phyloP scores from a whole-genome alignment of 768 basidiomycete genomes.

The Pholiota molesta region DNA sequence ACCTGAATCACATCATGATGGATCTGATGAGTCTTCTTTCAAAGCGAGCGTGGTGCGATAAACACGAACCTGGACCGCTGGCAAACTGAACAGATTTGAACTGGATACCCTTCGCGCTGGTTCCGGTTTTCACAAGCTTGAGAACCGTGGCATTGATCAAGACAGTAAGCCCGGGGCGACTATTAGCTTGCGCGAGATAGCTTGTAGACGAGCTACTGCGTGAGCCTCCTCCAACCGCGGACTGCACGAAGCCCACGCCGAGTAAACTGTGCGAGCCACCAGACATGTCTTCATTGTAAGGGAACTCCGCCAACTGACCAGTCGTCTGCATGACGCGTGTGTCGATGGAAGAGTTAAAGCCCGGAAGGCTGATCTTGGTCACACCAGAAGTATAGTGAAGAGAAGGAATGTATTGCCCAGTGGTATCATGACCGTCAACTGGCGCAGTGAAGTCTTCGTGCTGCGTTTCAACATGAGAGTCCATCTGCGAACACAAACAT shows the following conservation, averaged over 20 bases:
- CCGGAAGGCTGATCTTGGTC: slow-evolving; percentile 34
- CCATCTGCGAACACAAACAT: slow-evolving; percentile 17
- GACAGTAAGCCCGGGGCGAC: slow-evolving; percentile 38
- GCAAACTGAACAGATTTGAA: slow-evolving; percentile 25
- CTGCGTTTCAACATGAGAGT: slow-evolving; percentile 19
- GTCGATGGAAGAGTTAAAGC: slow-evolving; percentile 32
- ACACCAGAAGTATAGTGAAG: slow-evolving; percentile 38
- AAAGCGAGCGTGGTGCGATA: background rate
- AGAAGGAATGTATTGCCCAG: slow-evolving; percentile 36
- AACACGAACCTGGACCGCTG: background rate
- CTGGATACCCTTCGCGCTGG: slow-evolving; percentile 7
- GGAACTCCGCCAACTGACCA: slow-evolving; percentile 34
- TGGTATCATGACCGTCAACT: slow-evolving; percentile 37
- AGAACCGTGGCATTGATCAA: slow-evolving; percentile 35
- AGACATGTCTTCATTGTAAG: slow-evolving; percentile 37
- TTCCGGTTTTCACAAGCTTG: slow-evolving; percentile 24
- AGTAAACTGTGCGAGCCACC: slow-evolving; percentile 30
- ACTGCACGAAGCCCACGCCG: slow-evolving; percentile 37
- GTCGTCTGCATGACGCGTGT: slow-evolving; percentile 37
- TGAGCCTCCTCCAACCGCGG: slow-evolving; percentile 30
- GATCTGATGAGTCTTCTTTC: background rate
- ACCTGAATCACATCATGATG: background rate
- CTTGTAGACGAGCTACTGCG: slow-evolving; percentile 40
- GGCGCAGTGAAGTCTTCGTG: slow-evolving; percentile 38
- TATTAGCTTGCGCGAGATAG: slow-evolving; percentile 33